These are phyloP conservation scores for Darksidea phi DNA, from an alignment of 495 filamentous ascomycete species.

Conservation along the genomic window DNA sequence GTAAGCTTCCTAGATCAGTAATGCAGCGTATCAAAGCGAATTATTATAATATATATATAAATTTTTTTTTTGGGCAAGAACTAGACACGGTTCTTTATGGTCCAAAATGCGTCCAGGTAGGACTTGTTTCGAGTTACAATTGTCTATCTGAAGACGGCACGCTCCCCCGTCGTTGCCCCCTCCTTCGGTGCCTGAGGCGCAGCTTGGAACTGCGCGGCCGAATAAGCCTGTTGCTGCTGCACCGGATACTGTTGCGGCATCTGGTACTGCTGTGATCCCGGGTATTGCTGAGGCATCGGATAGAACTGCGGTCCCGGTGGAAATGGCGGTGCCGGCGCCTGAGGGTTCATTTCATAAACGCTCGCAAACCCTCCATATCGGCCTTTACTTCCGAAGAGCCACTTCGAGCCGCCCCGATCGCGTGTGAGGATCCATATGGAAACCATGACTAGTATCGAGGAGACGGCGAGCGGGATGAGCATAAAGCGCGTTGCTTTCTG, in stretches of 20 bases:
- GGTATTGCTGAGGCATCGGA: not conserved
- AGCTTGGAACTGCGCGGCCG: too few relatives aligned
- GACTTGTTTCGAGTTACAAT: too few relatives aligned
- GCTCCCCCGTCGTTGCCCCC: too few relatives aligned
- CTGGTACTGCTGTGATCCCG: not conserved
- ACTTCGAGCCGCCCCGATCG: slow-evolving; percentile 17
- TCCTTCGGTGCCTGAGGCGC: too few relatives aligned
- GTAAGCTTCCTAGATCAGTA: too few relatives aligned
- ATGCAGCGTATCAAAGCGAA: too few relatives aligned
- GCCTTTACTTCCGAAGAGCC: slow-evolving; percentile 18
- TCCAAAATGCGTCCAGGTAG: too few relatives aligned
- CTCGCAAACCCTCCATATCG: slow-evolving; percentile 19
- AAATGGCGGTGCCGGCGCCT: not conserved
- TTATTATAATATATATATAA: too few relatives aligned
- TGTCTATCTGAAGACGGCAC: too few relatives aligned
- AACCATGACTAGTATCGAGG: slow-evolving; percentile 3
- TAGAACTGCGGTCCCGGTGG: not conserved
- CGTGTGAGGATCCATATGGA: slow-evolving; percentile 8
- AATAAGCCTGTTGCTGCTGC: too few relatives aligned
- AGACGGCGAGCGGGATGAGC: slow-evolving; percentile 19
- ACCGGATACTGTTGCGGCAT: not conserved
- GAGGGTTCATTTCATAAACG: slow-evolving; percentile 8
- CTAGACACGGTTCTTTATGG: too few relatives aligned
- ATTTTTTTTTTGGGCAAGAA: too few relatives aligned
- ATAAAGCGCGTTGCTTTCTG: slow-evolving; percentile 21